A percentile compares a stretch with the other conserved stretches of the same genome.
phyloP scores from a whole-genome alignment of 2,329 filamentous ascomycete species.

The Dothistroma septosporum region DNA sequence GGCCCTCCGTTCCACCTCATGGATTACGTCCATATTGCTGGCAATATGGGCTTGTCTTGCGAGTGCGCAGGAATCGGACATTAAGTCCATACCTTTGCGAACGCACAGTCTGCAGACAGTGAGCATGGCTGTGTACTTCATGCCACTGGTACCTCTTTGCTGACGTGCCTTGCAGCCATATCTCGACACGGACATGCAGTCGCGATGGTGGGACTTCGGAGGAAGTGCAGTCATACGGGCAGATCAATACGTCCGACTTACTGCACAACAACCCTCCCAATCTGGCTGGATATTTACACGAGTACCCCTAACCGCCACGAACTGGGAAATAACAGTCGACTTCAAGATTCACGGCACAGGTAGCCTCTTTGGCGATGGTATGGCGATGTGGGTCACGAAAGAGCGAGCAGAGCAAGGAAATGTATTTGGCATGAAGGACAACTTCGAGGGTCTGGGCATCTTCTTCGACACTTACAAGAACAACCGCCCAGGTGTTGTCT shows the following conservation, averaged over 20 bases:
- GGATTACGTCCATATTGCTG: slow-evolving; percentile 30
- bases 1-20: slow-evolving; percentile 18
- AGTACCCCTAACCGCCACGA: slow-evolving; percentile 91
- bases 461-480: slow-evolving; percentile 99
- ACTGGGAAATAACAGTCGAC: slow-evolving; percentile 97
- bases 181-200: slow-evolving; percentile 96
- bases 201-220: slow-evolving; percentile 98
- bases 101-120: slow-evolving; percentile 35
- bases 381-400: slow-evolving; percentile 97
- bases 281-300: slow-evolving; percentile 90
- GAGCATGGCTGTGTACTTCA: neutral
- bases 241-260: slow-evolving; percentile 82
- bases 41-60: slow-evolving; percentile 30
- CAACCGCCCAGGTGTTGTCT: slow-evolving; percentile 89
- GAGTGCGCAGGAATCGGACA: slow-evolving; percentile 26
- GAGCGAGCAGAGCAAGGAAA: slow-evolving; percentile 74
- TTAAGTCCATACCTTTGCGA: slow-evolving; percentile 35
- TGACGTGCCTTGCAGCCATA: slow-evolving; percentile 64
- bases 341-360: slow-evolving; percentile 89
- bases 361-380: slow-evolving; percentile 89
- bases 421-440: slow-evolving; percentile 84
- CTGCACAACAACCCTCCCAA: slow-evolving; percentile 84
- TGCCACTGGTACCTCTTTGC: neutral
- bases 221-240: slow-evolving; percentile 82
- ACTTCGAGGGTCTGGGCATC: slow-evolving; percentile 88